Evolutionary conservation across 768 basidiomycete genomes (phyloP), one percentile per base, ranked within the genome.

Genomic region (Infundibulicybe gibba): DNA sequence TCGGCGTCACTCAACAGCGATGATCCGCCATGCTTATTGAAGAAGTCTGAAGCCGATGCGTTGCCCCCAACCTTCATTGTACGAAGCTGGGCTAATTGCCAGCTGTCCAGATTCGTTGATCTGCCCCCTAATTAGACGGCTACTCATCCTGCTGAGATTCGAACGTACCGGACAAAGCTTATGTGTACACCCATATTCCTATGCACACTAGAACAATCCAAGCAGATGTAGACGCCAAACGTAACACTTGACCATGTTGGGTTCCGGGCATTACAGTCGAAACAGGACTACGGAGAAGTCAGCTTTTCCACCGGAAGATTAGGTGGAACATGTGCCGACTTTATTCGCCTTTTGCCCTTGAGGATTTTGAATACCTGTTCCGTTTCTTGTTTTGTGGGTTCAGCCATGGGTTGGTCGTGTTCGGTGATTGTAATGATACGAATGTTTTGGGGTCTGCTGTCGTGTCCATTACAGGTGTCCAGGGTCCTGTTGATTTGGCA

Each of bases 51-150:
- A 3, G 91, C 90, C 15, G 85, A 80, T 9, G 79, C 76, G 66
- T 99, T 99, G 1, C 97, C 97, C n/a, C 92, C 95, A 33, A 91
- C 81, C 72, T 98, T 98, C 91, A 99, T 94, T 2, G 82, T 90
- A 31, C 97, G 88, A 40, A 99, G 75, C 69, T 99, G 95, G 42
- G 70, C 68, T 50, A 93, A 74, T 54, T 92, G 86, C 97, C 97
- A 99, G 50, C 80, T 83, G 66, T 99, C 97, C 39, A 98, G 82
- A 68, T 94, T 97, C 46, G 94, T 97, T 19, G 95, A 98, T 53
- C 94, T 94, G 65, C 35, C 39, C 14, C 54, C 39, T 30, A 20
- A 44, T 53, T 53, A 54, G 40, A 40, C 30, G 17, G 44, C 40
- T 33, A 15, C 42, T 14, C 32, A 35, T 10, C n/a, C 25, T 14